Conservation (phyloP, 257 asterid genomes). For the Solanum etuberosum region DNA sequence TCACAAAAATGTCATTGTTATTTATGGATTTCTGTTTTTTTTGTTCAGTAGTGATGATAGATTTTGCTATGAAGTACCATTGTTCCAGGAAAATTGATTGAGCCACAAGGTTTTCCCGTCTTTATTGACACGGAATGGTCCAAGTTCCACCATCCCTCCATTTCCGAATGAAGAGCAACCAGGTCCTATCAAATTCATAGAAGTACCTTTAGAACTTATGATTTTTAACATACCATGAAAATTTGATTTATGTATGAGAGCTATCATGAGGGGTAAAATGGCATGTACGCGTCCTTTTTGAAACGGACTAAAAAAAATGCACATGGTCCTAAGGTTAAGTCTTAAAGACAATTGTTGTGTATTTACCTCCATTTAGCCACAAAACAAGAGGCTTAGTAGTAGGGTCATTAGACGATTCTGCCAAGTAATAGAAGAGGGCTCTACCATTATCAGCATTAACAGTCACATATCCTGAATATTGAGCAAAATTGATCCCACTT, state of each 20-base stretch:
- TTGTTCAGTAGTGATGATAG: not conserved
- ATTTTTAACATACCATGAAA: not conserved
- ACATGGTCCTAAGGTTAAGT: not conserved
- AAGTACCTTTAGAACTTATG: not conserved
- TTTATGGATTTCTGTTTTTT: not conserved
- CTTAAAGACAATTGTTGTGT: not conserved
- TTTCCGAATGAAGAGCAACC: slow-evolving; percentile 10
- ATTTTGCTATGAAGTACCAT: not conserved
- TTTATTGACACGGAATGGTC: slow-evolving; percentile 9
- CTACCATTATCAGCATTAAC: slow-evolving; percentile 17
- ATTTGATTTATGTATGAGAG: not conserved
- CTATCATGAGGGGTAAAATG: not conserved
- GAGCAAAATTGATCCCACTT: slow-evolving; percentile 12
- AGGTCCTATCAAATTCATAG: slow-evolving; percentile 1
- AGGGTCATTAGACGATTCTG: slow-evolving; percentile 15
- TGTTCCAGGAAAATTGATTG: slow-evolving; percentile 8
- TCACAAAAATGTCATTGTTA: not conserved
- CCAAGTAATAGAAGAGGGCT: slow-evolving; percentile 23
- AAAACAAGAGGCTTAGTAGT: slow-evolving; percentile 24
- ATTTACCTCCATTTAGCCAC: slow-evolving; percentile 39
- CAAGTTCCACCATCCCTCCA: slow-evolving; percentile 13
- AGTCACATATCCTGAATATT: slow-evolving; percentile 26
- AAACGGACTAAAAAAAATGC: not conserved
- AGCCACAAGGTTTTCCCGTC: slow-evolving; percentile 4
- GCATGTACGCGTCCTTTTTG: not conserved